These are phyloP conservation scores for Oryza officinalis DNA, from an alignment of 176 grass and related monocot species.

Conservation along the genomic window DNA sequence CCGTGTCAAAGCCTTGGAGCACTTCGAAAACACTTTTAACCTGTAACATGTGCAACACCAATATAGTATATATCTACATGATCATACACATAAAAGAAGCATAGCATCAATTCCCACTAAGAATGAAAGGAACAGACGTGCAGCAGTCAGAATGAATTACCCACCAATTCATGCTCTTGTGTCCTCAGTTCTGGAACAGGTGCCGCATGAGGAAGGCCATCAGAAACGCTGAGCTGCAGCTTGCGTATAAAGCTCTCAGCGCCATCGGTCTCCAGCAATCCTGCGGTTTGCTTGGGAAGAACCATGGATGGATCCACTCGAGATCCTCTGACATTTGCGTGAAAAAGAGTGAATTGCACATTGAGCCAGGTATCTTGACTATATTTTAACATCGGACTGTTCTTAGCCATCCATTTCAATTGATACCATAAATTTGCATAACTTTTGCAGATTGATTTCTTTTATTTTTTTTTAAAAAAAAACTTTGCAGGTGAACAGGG, in stretches of 20 bases:
- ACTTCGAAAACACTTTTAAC: conserved; percentile 72
- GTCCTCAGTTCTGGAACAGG: conserved; percentile 53
- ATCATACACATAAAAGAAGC: background rate
- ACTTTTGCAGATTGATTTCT: too few relatives aligned
- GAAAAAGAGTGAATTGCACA: too few relatives aligned
- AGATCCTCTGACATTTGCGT: too few relatives aligned
- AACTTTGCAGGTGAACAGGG: too few relatives aligned
- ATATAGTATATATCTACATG: background rate
- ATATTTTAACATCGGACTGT: too few relatives aligned
- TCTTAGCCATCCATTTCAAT: too few relatives aligned
- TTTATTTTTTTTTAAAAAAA: too few relatives aligned
- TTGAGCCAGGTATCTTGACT: too few relatives aligned
- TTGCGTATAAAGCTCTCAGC: conserved; percentile 68
- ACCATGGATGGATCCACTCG: conserved; percentile 22
- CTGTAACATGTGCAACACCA: conserved; percentile 28
- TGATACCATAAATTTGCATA: too few relatives aligned
- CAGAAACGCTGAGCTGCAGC: conserved; percentile 70
- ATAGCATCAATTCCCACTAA: background rate
- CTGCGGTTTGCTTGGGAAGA: conserved; percentile 8
- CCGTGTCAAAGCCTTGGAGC: conserved; percentile 71
- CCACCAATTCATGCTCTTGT: conserved; percentile 78
- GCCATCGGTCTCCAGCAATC: conserved; percentile 21
- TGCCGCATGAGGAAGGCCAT: conserved; percentile 62
- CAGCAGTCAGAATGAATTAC: background rate
- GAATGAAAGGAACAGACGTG: background rate